phyloP scores from a whole-genome alignment of 129 eudicot genomes.

The Flaveria linearis region DNA sequence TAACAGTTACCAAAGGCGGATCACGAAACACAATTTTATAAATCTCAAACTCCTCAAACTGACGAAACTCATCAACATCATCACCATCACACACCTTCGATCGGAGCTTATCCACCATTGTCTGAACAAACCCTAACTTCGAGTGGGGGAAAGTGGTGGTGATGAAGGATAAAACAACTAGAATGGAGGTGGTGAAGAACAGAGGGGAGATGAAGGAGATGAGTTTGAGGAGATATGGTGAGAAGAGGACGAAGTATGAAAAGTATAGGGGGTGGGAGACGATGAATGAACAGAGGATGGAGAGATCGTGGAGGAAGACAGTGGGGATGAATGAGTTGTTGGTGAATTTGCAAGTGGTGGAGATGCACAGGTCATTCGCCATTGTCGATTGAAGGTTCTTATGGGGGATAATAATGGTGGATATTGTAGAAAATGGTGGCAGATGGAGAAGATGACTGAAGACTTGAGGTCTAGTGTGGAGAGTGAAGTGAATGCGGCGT shows the following conservation, averaged over 20 bases:
- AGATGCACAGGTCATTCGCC: constrained; percentile 41
- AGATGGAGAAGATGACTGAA: constrained; percentile 52
- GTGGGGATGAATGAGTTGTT: constrained; percentile 23
- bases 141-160: constrained; percentile 28
- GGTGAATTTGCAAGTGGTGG: constrained; percentile 27
- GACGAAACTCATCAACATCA: neutral
- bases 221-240: constrained; percentile 63
- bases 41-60: constrained; percentile 56
- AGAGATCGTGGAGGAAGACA: constrained; percentile 43
- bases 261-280: constrained; percentile 67
- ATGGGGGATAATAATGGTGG: constrained; percentile 32
- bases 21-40: constrained; percentile 55
- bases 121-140: constrained; percentile 36
- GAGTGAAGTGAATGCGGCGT: constrained; percentile 63
- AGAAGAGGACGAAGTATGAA: constrained; percentile 72
- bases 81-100: constrained; percentile 19
- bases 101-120: constrained; percentile 29
- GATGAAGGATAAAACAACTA: constrained; percentile 44
- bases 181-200: constrained; percentile 55
- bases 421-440: constrained; percentile 37
- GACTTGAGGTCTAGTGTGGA: constrained; percentile 19
- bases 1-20: constrained; percentile 25
- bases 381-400: constrained; percentile 10
- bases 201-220: constrained; percentile 74
- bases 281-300: constrained; percentile 40